Conservation (phyloP, 1,139 yeast species). For the Candida albicans region DNA sequence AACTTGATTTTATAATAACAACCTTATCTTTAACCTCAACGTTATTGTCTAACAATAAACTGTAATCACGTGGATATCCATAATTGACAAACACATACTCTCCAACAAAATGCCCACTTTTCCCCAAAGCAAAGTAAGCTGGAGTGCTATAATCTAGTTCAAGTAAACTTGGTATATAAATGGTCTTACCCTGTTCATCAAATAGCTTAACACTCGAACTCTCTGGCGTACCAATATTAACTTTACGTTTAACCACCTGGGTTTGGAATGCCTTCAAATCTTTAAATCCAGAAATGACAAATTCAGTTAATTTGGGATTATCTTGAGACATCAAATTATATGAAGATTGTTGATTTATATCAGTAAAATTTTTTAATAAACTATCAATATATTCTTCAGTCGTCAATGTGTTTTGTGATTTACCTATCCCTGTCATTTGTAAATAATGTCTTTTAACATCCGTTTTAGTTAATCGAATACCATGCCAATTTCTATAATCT, state of each 20-base stretch:
- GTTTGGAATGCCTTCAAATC: conserved; percentile 28
- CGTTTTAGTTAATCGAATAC: conserved; percentile 58
- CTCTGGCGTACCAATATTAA: conserved; percentile 24
- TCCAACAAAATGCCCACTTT: conserved; percentile 26
- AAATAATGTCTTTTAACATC: conserved; percentile 55
- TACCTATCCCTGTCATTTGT: conserved; percentile 29
- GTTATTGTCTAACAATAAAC: conserved; percentile 19
- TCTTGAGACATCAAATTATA: conserved; percentile 29
- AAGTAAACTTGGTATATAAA: conserved; percentile 26
- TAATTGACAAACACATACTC: conserved; percentile 32
- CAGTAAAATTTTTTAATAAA: conserved; percentile 28
- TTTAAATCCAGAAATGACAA: conserved; percentile 27
- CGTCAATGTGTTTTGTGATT: conserved; percentile 23
- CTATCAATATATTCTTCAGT: conserved; percentile 30
- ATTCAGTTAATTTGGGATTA: conserved; percentile 27
- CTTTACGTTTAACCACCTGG: conserved; percentile 18
- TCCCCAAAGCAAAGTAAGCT: conserved; percentile 35
- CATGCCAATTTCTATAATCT: conserved; percentile 77
- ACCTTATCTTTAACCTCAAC: conserved; percentile 27
- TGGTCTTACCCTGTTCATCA: conserved; percentile 22
- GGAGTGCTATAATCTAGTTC: conserved; percentile 38
- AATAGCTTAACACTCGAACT: conserved; percentile 24
- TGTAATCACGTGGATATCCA: conserved; percentile 34
- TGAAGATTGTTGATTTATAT: conserved; percentile 16
- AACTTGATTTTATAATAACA: conserved; percentile 27